Conservation (phyloP, 140 eudicot genomes). For the Anethum foeniculum region DNA sequence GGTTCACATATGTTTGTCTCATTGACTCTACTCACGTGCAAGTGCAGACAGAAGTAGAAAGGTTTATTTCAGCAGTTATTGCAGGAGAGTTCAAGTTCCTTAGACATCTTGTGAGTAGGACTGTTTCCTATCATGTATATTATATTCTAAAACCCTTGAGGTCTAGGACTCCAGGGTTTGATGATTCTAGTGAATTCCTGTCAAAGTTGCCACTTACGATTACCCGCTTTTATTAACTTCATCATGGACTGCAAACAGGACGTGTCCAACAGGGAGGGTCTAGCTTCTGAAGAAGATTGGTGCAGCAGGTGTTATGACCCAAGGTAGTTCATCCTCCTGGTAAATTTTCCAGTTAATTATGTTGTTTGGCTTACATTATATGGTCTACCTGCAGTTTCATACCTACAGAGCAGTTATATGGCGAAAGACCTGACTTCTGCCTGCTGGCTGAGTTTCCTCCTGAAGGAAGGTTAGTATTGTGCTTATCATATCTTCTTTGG, state of each 20-base stretch:
- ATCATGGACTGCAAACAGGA: constrained; percentile 37
- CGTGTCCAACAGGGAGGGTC: constrained; percentile 73
- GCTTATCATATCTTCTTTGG: constrained; percentile 1
- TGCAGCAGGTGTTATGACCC: constrained; percentile 49
- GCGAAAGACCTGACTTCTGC: constrained; percentile 57
- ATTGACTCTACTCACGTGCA: neutral
- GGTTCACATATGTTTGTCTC: neutral
- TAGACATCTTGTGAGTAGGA: constrained; percentile 59
- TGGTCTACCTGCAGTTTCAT: constrained; percentile 41
- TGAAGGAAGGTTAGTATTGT: constrained; percentile 46
- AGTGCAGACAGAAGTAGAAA: constrained; percentile 64
- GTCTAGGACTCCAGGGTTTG: neutral
- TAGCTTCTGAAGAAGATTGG: constrained; percentile 87
- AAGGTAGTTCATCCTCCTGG: constrained; percentile 27
- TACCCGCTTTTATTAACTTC: neutral
- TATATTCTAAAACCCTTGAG: neutral
- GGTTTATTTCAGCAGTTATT: constrained; percentile 53
- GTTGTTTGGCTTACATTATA: neutral
- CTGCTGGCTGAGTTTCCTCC: constrained; percentile 67
- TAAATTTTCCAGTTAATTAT: neutral
- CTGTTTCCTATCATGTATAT: neutral
- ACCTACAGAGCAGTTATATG: constrained; percentile 41
- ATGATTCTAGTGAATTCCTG: neutral
- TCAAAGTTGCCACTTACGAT: neutral
- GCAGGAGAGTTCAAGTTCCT: constrained; percentile 71